phyloP scores from a whole-genome alignment of 495 filamentous ascomycete genomes.

The Hypomontagnella monticulosa region DNA sequence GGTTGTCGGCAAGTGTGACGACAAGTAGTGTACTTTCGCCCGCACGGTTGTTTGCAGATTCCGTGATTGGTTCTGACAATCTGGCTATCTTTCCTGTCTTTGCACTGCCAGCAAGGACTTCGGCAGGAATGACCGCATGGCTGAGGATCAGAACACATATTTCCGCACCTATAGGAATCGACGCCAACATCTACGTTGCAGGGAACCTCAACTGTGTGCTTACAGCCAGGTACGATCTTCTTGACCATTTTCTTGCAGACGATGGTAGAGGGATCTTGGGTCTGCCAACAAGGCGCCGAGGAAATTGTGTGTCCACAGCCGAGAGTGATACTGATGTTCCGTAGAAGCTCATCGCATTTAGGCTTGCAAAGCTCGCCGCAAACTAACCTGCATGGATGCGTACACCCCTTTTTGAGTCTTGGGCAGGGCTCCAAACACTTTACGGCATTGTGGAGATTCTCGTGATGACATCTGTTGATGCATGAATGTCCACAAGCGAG shows the following conservation, averaged over 20 bases:
- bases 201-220: slow-evolving; percentile 59
- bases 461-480: slow-evolving; percentile 73
- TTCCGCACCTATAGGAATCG: slow-evolving; percentile 56
- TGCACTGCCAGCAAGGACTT: slow-evolving; percentile 62
- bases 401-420: slow-evolving; percentile 64
- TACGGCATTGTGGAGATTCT: slow-evolving; percentile 69
- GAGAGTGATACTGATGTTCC: slow-evolving; percentile 52
- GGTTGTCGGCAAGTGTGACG: slow-evolving; percentile 60
- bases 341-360: slow-evolving; percentile 50
- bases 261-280: slow-evolving; percentile 41
- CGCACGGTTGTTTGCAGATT: slow-evolving; percentile 62
- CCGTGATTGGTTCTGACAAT: slow-evolving; percentile 56
- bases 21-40: slow-evolving; percentile 67
- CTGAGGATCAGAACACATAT: slow-evolving; percentile 55
- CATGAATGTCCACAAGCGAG: slow-evolving; percentile 80
- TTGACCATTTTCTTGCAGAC: slow-evolving; percentile 50
- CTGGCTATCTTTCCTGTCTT: slow-evolving; percentile 43
- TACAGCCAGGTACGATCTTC: slow-evolving; percentile 60
- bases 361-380: slow-evolving; percentile 64
- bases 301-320: slow-evolving; percentile 67
- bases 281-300: slow-evolving; percentile 62
- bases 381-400: slow-evolving; percentile 66
- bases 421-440: slow-evolving; percentile 70
- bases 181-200: slow-evolving; percentile 60
- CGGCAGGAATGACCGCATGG: slow-evolving; percentile 71